Evolutionary conservation across 2,329 filamentous ascomycete genomes (phyloP).

Genomic region (Pseudogymnoascus sp.): DNA sequence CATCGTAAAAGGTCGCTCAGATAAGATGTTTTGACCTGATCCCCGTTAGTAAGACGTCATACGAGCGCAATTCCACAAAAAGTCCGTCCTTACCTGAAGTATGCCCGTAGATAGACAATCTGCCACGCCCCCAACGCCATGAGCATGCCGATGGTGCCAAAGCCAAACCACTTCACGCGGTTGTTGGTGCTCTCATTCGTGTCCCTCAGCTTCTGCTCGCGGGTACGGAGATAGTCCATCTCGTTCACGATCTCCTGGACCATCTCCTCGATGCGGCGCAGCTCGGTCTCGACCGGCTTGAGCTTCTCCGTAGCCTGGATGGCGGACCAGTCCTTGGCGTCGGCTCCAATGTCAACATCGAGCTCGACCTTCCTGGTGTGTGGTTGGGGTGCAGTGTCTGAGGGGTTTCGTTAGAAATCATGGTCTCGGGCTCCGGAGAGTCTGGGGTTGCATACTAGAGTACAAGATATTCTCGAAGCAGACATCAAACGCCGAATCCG

Average conservation of each 20-base stretch:
- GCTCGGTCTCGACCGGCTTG: conserved; percentile 90
- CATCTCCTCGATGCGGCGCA: conserved; percentile 86
- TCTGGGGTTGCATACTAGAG: neutral
- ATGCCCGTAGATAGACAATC: conserved; percentile 92
- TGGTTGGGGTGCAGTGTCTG: conserved; percentile 4
- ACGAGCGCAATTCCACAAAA: conserved; percentile 10
- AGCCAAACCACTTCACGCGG: conserved; percentile 96
- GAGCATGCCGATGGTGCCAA: conserved; percentile 86
- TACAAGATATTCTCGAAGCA: conserved; percentile 80
- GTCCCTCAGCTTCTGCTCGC: conserved; percentile 93
- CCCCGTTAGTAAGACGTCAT: conserved; percentile 11
- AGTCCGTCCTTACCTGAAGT: conserved; percentile 63
- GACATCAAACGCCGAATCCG: conserved; percentile 88
- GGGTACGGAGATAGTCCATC: conserved; percentile 87
- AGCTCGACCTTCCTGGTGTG: conserved; percentile 54
- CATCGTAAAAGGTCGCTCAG: conserved; percentile 29
- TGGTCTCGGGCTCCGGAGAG: neutral
- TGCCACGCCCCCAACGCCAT: conserved; percentile 90
- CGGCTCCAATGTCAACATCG: conserved; percentile 30
- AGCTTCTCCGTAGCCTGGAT: conserved; percentile 96
- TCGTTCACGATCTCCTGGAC: conserved; percentile 80
- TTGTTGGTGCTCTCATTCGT: conserved; percentile 99
- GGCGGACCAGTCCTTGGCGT: conserved; percentile 91
- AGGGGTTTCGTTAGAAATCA: neutral
- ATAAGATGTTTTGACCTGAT: conserved; percentile 63